Conservation (phyloP, 805 yeast genomes). For the Lipomyces japonicus region DNA sequence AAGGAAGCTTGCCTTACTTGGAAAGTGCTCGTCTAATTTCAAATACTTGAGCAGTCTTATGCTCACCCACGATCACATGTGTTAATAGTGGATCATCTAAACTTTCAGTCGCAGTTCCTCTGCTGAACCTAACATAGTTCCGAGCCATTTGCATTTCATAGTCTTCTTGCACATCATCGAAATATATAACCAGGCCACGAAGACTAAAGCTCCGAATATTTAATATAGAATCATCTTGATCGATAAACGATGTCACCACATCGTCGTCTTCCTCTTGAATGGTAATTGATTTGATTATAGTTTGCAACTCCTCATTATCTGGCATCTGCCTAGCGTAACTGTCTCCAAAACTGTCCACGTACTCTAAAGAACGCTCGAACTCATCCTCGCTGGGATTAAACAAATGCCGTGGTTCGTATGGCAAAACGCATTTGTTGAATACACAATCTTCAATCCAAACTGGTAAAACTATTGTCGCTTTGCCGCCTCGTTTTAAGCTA, state of each 20-base stretch:
- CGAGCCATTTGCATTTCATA: not conserved
- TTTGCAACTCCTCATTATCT: slow-evolving; percentile 27
- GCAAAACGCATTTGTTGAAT: slow-evolving; percentile 41
- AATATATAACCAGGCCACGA: slow-evolving; percentile 22
- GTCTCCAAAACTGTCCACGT: slow-evolving; percentile 61
- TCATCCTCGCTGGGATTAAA: slow-evolving; percentile 42
- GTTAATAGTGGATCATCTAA: slow-evolving; percentile 39
- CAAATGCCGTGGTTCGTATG: slow-evolving; percentile 60
- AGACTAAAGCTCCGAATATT: slow-evolving; percentile 33
- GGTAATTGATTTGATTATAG: slow-evolving; percentile 6
- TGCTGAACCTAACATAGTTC: slow-evolving; percentile 35
- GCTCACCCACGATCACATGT: slow-evolving; percentile 31
- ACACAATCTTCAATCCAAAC: slow-evolving; percentile 72
- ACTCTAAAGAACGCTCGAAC: slow-evolving; percentile 32
- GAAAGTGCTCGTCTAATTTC: slow-evolving; percentile 29
- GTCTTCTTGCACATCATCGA: slow-evolving; percentile 4
- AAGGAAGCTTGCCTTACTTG: not conserved
- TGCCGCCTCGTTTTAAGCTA: slow-evolving; percentile 43
- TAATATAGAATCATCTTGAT: slow-evolving; percentile 28
- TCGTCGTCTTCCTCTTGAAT: not conserved
- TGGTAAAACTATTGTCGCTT: slow-evolving; percentile 59
- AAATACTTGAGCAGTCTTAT: too few species aligned
- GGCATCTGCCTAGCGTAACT: slow-evolving; percentile 46
- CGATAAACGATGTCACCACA: slow-evolving; percentile 11
- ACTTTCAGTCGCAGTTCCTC: slow-evolving; percentile 42